Base-by-base conservation (phyloP, 2,329 filamentous ascomycete species). In the Claviceps arundinis region DNA sequence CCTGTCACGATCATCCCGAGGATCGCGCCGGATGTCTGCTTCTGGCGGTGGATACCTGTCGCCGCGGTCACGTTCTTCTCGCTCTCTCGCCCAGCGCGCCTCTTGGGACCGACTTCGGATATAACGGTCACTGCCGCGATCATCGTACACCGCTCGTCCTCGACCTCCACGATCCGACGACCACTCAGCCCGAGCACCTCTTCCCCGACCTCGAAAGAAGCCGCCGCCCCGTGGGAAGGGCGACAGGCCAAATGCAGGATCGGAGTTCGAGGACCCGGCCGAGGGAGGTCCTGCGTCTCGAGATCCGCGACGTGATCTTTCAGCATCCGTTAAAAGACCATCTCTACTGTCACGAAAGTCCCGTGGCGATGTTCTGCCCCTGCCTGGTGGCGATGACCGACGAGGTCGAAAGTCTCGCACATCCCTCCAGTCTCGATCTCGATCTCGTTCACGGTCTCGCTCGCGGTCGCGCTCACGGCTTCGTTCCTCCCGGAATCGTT, bases 201-300 rank as follows among this genome's bases (percentile, higher is more conserved):
- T 68, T 11, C 72, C 72, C 22, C 81, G 76, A 1, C 81, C 79
- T 50, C 77, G 72, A 30, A 68, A 64, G 54, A 78, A 78, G 5
- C 77, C 77, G 34, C 76, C 75, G 19, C 81, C 77, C 11, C 77
- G 76, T 51, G 75, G 74, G 8, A 75, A 73, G 9, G 73, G 72
- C 8, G 72, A 66, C 55, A 68, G 61, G 17, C 73, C 76, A 52
- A 84, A 82, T 1, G 77, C 73, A 13, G 79, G 75, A 56, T 89
- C 85, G 0, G 85, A 86, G 22, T 80, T 81, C 9, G 80, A 81
- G 3, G 85, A 87, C 4, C 82, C 82, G 17, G 82, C 84, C 1
- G 84, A 86, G 22, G 81, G 76, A 11, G 85, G 84, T 0, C 85
- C 70, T 9, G 65, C 85, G 60, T 90, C 86, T 60, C 86, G 75